Conservation (phyloP, 805 yeast genomes). For the Barnettozyma wickerhamii region DNA sequence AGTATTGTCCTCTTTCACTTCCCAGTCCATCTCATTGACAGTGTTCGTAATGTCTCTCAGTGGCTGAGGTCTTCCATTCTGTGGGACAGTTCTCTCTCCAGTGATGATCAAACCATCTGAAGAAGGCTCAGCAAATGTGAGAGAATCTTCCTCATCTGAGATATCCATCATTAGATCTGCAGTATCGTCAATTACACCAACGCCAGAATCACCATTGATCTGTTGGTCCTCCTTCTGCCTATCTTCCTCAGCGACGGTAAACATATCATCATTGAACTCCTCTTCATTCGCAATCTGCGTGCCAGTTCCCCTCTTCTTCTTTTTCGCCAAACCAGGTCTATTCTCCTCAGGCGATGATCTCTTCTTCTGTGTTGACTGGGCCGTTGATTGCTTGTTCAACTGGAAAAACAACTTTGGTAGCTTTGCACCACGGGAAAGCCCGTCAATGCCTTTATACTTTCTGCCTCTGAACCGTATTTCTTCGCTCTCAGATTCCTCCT, state of each 20-base stretch:
- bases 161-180: no score
- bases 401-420: slow-evolving; percentile 23
- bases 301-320: slow-evolving; percentile 6
- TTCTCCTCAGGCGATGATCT: slow-evolving; percentile 3
- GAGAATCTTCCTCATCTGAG: background rate
- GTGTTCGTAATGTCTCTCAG: background rate
- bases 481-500: slow-evolving; percentile 1
- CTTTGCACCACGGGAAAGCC: slow-evolving; percentile 17
- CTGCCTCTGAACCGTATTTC: slow-evolving; percentile 14
- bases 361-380: background rate
- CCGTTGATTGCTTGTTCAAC: background rate
- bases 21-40: background rate
- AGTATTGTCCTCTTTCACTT: slow-evolving; percentile 9
- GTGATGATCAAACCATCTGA: slow-evolving; percentile 10
- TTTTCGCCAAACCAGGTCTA: slow-evolving; percentile 22
- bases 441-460: slow-evolving; percentile 17
- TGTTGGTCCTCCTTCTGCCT: background rate
- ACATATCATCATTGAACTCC: background rate
- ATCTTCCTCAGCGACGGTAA: background rate
- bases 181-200: no score
- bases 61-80: no score
- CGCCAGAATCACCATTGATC: no score
- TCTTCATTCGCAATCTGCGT: background rate
- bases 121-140: no score
- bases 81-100: slow-evolving; percentile 4